A percentile compares a stretch with the other conserved stretches of the same genome.
Evolutionary conservation across 2,329 filamentous ascomycete species (phyloP).

Genomic region (Ascochyta clinopodiicola): DNA sequence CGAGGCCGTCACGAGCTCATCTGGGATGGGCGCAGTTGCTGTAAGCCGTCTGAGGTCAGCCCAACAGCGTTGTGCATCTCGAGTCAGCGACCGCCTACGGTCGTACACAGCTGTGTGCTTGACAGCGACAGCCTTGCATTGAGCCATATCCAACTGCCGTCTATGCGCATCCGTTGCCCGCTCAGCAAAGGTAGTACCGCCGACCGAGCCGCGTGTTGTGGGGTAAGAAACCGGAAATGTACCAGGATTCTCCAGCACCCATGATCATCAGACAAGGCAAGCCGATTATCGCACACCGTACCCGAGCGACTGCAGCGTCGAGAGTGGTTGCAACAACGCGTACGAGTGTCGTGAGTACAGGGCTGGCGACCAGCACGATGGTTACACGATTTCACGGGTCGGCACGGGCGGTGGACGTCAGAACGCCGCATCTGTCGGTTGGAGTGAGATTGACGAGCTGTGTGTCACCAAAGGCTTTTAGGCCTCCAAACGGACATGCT

Average conservation of each 20-base stretch:
- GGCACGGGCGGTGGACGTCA: conserved; percentile 39
- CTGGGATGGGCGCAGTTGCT: conserved; percentile 30
- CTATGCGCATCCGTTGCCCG: neutral
- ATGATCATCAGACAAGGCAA: conserved; percentile 25
- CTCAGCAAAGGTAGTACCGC: conserved; percentile 7
- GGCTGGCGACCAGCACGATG: conserved; percentile 15
- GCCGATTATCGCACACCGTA: conserved; percentile 29
- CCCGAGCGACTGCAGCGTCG: conserved; percentile 19
- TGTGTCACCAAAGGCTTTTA: conserved; percentile 33
- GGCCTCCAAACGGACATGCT: conserved; percentile 27
- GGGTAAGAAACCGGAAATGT: conserved; percentile 23
- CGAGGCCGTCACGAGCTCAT: conserved; percentile 33
- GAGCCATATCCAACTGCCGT: conserved; percentile 2
- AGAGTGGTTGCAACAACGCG: conserved; percentile 15
- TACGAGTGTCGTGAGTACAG: conserved; percentile 5
- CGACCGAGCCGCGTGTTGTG: conserved; percentile 33
- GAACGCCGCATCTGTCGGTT: conserved; percentile 31
- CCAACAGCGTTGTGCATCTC: conserved; percentile 1
- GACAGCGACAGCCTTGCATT: conserved; percentile 26
- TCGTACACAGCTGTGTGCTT: neutral
- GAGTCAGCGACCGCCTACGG: neutral
- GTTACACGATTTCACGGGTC: conserved; percentile 41
- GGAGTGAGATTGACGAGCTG: conserved; percentile 44
- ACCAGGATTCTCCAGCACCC: conserved; percentile 5
- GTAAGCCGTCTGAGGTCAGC: conserved; percentile 25